phyloP scores from a whole-genome alignment of 2,329 filamentous ascomycete species.

The Colletotrichum somersetense region DNA sequence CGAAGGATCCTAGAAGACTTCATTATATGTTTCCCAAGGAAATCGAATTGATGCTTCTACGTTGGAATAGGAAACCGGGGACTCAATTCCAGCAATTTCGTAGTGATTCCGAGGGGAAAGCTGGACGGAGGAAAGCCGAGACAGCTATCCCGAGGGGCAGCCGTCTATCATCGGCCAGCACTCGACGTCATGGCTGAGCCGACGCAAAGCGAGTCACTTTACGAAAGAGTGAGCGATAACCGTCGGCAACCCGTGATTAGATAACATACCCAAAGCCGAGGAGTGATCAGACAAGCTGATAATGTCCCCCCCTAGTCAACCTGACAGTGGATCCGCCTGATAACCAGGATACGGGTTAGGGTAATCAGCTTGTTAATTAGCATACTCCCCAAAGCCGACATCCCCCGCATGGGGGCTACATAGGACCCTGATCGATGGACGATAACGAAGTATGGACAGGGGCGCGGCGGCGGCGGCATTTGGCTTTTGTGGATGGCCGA shows the following conservation, averaged over 20 bases:
- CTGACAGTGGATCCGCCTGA: too few species aligned
- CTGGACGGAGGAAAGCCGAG: constrained; percentile 23
- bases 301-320: too few species aligned
- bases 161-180: constrained; percentile 37
- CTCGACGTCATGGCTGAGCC: constrained; percentile 51
- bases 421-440: background rate
- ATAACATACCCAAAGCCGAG: background rate
- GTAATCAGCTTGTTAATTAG: too few species aligned
- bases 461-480: background rate
- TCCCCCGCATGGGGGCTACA: constrained; percentile 3
- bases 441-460: background rate
- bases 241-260: background rate
- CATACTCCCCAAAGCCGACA: too few species aligned
- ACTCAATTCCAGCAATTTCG: constrained; percentile 1
- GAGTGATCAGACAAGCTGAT: background rate
- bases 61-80: background rate
- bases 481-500: background rate
- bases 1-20: constrained; percentile 48
- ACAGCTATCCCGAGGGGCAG: constrained; percentile 30
- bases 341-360: too few species aligned
- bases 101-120: background rate
- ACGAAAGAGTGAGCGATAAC: background rate
- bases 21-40: background rate
- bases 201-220: constrained; percentile 46
- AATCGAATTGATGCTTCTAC: background rate